Evolutionary conservation across 2,329 filamentous ascomycete species (phyloP).

Genomic region (Cyphellophora attinorum): DNA sequence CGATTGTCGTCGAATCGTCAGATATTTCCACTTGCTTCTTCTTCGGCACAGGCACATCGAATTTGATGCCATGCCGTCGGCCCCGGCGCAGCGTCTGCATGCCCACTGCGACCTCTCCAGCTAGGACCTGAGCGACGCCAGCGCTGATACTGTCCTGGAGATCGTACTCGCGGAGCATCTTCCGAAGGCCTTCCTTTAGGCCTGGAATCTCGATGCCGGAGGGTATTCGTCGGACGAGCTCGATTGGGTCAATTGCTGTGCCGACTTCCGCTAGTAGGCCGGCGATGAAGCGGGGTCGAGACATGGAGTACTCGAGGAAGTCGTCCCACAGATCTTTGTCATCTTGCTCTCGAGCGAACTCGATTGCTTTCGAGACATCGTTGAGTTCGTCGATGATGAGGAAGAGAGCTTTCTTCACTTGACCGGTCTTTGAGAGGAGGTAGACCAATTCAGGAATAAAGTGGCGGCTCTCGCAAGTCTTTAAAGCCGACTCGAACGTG

Average conservation of each 20-base stretch:
- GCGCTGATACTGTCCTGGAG: slow-evolving; percentile 87
- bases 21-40: not conserved
- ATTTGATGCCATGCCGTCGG: slow-evolving; percentile 78
- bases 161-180: slow-evolving; percentile 92
- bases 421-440: slow-evolving; percentile 86
- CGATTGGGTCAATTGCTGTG: slow-evolving; percentile 85
- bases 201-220: slow-evolving; percentile 90
- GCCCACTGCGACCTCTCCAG: slow-evolving; percentile 75
- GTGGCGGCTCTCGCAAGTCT: slow-evolving; percentile 68
- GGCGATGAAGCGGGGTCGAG: slow-evolving; percentile 89
- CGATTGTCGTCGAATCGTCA: not conserved
- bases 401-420: slow-evolving; percentile 82
- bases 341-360: slow-evolving; percentile 87
- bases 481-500: slow-evolving; percentile 62
- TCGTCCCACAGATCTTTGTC: slow-evolving; percentile 93
- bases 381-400: slow-evolving; percentile 89
- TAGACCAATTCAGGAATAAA: slow-evolving; percentile 93
- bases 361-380: slow-evolving; percentile 85
- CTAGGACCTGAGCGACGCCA: slow-evolving; percentile 76
- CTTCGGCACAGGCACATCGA: slow-evolving; percentile 49
- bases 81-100: slow-evolving; percentile 74
- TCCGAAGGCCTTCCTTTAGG: slow-evolving; percentile 73
- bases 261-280: slow-evolving; percentile 88
- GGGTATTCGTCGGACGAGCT: slow-evolving; percentile 79
- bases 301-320: slow-evolving; percentile 90